phyloP scores from a whole-genome alignment of 1,284 basidiomycete species.

The Trametes versicolor region DNA sequence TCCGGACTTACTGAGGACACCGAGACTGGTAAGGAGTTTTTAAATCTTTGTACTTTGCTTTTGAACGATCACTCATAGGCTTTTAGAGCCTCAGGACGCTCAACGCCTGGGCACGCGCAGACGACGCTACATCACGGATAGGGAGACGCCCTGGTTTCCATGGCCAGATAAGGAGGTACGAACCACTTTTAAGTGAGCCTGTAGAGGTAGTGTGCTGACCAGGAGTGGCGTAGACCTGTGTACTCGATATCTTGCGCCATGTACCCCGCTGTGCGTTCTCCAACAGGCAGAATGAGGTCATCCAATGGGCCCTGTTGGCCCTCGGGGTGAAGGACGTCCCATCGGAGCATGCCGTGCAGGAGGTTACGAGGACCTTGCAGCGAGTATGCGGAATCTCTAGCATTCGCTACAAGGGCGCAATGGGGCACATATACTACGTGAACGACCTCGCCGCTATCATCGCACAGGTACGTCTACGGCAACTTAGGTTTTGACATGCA shows the following conservation, averaged over 20 bases:
- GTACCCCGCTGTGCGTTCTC: constrained; percentile 12
- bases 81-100: too few species aligned
- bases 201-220: neutral
- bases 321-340: constrained; percentile 5
- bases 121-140: neutral
- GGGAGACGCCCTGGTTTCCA: constrained; percentile 1
- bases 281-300: constrained; percentile 5
- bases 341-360: neutral
- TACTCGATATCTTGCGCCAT: constrained; percentile 10
- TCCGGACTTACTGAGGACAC: too few species aligned
- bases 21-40: too few species aligned
- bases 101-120: too few species aligned
- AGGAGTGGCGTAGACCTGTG: constrained; percentile 1
- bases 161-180: constrained; percentile 11
- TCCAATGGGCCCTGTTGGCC: constrained; percentile 4
- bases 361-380: neutral
- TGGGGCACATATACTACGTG: constrained; percentile 3
- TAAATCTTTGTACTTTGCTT: too few species aligned
- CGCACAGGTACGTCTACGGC: neutral
- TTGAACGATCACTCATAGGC: too few species aligned
- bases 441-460: neutral
- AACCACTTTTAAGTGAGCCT: too few species aligned
- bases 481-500: too few species aligned
- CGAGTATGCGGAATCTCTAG: too few species aligned
- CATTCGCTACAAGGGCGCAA: neutral